These are phyloP conservation scores for Avena insularis DNA, from an alignment of 176 grass and related monocot genomes.

Conservation along the genomic window DNA sequence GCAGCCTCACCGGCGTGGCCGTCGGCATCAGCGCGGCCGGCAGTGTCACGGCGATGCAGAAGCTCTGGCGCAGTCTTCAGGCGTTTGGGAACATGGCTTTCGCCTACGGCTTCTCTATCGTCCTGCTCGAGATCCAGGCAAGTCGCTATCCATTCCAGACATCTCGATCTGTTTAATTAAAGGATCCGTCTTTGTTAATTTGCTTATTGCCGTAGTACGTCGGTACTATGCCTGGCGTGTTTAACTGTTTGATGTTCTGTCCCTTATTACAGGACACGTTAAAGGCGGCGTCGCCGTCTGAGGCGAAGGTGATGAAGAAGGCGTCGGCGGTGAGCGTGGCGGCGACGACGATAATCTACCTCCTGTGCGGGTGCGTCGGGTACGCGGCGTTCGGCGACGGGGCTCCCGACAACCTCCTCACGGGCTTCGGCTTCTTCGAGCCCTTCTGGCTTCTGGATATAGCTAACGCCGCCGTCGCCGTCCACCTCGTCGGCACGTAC, in stretches of 20 bases:
- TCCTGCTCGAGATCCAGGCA: conserved; percentile 42
- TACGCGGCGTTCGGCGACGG: conserved; percentile 90
- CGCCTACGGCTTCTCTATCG: conserved; percentile 31
- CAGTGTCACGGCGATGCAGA: conserved; percentile 25
- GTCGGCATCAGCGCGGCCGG: conserved; percentile 5
- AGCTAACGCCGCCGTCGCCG: conserved; percentile 79
- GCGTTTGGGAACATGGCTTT: conserved; percentile 34
- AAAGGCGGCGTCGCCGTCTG: conserved; percentile 69
- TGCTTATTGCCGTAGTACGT: not conserved
- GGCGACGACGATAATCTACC: conserved; percentile 77
- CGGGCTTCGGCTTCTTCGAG: conserved; percentile 65
- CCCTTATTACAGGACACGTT: conserved; percentile 61
- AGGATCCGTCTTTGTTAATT: conserved; percentile 14
- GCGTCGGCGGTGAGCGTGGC: conserved; percentile 67
- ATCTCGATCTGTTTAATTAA: not conserved
- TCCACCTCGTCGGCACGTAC: conserved; percentile 81
- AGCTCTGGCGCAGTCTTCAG: conserved; percentile 32
- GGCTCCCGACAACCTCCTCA: conserved; percentile 58
- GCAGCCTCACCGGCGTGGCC: conserved; percentile 11
- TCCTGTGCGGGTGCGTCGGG: conserved; percentile 85
- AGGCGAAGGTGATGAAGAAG: conserved; percentile 81
- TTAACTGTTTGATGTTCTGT: conserved; percentile 4
- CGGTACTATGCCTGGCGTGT: not conserved
- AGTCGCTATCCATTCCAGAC: not conserved
- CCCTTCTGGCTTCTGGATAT: conserved; percentile 93